Base-by-base conservation (phyloP, 1,284 basidiomycete species). In the Ustilago loliicola region DNA sequence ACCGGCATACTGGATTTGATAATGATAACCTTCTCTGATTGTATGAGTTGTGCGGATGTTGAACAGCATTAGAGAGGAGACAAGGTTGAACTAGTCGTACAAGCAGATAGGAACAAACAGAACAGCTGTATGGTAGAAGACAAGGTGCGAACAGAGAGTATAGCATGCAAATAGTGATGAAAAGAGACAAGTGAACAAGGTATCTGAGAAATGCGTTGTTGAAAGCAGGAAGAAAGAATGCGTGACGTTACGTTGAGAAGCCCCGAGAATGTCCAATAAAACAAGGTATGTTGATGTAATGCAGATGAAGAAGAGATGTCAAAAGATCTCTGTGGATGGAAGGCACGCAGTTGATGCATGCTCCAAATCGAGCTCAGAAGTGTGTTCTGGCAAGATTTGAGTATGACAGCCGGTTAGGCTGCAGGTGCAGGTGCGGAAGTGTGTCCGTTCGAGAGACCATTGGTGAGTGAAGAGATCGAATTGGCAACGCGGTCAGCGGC, bases 71-170 rank as follows among this genome's bases (percentile, higher is more conserved):
- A 66, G 65, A 77, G 58, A 61, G 34, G 56, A 69, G 69, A 77
- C 70, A 72, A 77, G 74, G 74, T 77, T 77, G 74, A 77, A 69
- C 74, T 77, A 77, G 74, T 77, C 74, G 66, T 77, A 77, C 74
- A 77, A 63, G 61, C 62, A 64, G 66, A 66, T 62, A 29, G 42
- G 27, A 54, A 45, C 10, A 61, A 48, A 61, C 50, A 38, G 10
- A 34, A 19, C 13, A 23, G 29, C 23, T 54, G 54, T 61, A 45
- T 61, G 56, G 29, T 51, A 59, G 30, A 38, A 54, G 19, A 60
- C 53, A 36, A 55, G 10, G 58, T 67, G 65, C 53, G 59, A 47
- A 69, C 54, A 63, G 38, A 62, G 36, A 62, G 57, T 29, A 42
- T 21, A 55, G 57, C 29, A 54, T 59, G 59, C 61, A 51, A 27